Conservation (phyloP, 1,284 basidiomycete genomes). For the Puccinia novopanici region DNA sequence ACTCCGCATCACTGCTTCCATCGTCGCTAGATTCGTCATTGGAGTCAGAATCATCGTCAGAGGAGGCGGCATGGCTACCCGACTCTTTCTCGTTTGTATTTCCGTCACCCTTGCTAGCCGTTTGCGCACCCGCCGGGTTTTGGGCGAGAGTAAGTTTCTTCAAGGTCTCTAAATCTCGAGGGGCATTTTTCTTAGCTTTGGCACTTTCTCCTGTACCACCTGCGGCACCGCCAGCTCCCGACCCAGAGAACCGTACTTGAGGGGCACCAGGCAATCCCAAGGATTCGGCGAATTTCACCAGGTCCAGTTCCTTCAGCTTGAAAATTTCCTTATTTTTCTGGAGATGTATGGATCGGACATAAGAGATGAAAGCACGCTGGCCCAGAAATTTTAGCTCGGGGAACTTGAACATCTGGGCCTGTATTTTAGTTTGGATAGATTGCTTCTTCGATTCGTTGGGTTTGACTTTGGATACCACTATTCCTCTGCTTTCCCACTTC, state of each 20-base stretch:
- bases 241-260: slow-evolving; percentile 84
- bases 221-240: slow-evolving; percentile 63
- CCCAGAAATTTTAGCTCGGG: slow-evolving; percentile 96
- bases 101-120: slow-evolving; percentile 52
- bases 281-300: slow-evolving; percentile 80
- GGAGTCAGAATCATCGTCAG: slow-evolving; percentile 57
- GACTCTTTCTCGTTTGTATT: slow-evolving; percentile 50
- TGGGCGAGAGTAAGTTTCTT: slow-evolving; percentile 24
- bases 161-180: slow-evolving; percentile 54
- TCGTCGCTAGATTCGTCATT: slow-evolving; percentile 54
- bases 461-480: slow-evolving; percentile 81
- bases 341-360: slow-evolving; percentile 86
- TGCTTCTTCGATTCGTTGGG: slow-evolving; percentile 85
- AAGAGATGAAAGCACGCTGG: slow-evolving; percentile 92
- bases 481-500: slow-evolving; percentile 71
- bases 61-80: slow-evolving; percentile 54
- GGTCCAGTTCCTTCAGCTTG: slow-evolving; percentile 77
- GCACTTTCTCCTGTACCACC: slow-evolving; percentile 54
- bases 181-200: slow-evolving; percentile 55
- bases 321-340: slow-evolving; percentile 94
- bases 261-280: slow-evolving; percentile 92
- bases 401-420: slow-evolving; percentile 90
- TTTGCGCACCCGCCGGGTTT: background rate
- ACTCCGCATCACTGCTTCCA: slow-evolving; percentile 54
- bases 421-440: slow-evolving; percentile 81